A percentile compares a stretch with the other conserved stretches of the same genome.
phyloP scores from a whole-genome alignment of 805 yeast species.

The Pichia kluyveri region DNA sequence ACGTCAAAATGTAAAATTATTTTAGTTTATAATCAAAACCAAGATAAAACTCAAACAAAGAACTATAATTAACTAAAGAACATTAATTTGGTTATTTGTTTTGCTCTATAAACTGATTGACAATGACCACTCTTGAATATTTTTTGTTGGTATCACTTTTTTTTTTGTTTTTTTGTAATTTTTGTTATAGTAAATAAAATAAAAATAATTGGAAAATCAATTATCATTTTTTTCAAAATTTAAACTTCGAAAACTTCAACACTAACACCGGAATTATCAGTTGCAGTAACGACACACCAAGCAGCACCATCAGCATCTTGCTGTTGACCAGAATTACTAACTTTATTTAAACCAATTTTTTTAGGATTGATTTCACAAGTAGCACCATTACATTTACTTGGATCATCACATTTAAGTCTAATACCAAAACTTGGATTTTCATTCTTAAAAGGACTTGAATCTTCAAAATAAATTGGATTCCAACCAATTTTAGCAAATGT shows the following conservation, averaged over 20 bases:
- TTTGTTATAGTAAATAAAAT: too few species aligned
- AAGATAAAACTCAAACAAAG: constrained; percentile 12
- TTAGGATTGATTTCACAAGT: constrained; percentile 80
- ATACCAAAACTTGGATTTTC: constrained; percentile 61
- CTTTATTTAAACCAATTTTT: constrained; percentile 46
- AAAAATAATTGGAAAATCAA: too few species aligned
- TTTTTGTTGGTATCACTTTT: not conserved
- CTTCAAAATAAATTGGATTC: constrained; percentile 79
- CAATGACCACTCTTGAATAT: too few species aligned
- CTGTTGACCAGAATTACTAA: constrained; percentile 30
- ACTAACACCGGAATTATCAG: constrained; percentile 50
- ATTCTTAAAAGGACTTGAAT: constrained; percentile 41
- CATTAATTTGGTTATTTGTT: too few species aligned
- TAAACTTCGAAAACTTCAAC: constrained; percentile 56
- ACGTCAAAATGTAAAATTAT: too few species aligned
- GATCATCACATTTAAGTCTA: constrained; percentile 64
- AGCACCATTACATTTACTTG: constrained; percentile 59
- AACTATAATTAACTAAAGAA: constrained; percentile 2
- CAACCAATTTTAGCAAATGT: constrained; percentile 83
- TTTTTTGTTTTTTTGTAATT: too few species aligned
- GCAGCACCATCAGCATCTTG: constrained; percentile 42
- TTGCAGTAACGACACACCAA: constrained; percentile 81
- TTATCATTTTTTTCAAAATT: not conserved
- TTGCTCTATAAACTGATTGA: too few species aligned
- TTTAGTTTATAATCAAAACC: too few species aligned